phyloP scores from a whole-genome alignment of 2,329 filamentous ascomycete species.

The Byssothecium circinans region DNA sequence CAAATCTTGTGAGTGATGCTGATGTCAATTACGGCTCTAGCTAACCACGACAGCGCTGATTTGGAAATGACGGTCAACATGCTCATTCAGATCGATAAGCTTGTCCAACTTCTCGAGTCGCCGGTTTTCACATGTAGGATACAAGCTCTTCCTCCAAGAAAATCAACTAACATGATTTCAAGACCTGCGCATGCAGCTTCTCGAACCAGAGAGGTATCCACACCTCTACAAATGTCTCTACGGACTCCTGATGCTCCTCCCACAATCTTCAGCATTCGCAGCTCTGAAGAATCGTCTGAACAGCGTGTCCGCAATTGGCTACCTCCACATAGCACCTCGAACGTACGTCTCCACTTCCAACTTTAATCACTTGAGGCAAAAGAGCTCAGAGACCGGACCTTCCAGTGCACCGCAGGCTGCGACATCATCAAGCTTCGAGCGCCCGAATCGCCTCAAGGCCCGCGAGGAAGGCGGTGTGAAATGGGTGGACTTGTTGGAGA shows the following conservation, averaged over 20 bases:
- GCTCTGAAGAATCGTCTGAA: slow-evolving; percentile 95
- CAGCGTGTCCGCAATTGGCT: slow-evolving; percentile 95
- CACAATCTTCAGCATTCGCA: slow-evolving; percentile 95
- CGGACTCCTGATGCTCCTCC: slow-evolving; percentile 95
- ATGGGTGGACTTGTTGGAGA: slow-evolving; percentile 91
- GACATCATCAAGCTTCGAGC: slow-evolving; percentile 50
- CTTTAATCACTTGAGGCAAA: slow-evolving; percentile 45
- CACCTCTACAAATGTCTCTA: slow-evolving; percentile 98
- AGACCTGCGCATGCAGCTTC: slow-evolving; percentile 91
- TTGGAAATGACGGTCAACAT: slow-evolving; percentile 99
- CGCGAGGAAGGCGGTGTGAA: slow-evolving; percentile 83
- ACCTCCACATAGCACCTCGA: slow-evolving; percentile 80
- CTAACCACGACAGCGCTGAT: slow-evolving; percentile 68
- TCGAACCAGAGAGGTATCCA: slow-evolving; percentile 93
- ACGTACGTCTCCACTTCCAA: slow-evolving; percentile 62
- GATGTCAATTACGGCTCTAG: slow-evolving; percentile 9
- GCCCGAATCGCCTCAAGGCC: slow-evolving; percentile 73
- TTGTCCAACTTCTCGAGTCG: slow-evolving; percentile 94
- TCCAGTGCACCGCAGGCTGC: slow-evolving; percentile 37
- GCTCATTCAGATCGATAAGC: slow-evolving; percentile 97
- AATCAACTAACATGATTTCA: slow-evolving; percentile 15
- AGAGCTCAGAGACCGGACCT: slow-evolving; percentile 45
- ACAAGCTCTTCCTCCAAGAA: too few species aligned
- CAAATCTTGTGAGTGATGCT: slow-evolving; percentile 76
- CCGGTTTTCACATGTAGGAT: slow-evolving; percentile 92